Conservation (phyloP, 2,329 filamentous ascomycete genomes). For the Dothiorella sarmentorum region DNA sequence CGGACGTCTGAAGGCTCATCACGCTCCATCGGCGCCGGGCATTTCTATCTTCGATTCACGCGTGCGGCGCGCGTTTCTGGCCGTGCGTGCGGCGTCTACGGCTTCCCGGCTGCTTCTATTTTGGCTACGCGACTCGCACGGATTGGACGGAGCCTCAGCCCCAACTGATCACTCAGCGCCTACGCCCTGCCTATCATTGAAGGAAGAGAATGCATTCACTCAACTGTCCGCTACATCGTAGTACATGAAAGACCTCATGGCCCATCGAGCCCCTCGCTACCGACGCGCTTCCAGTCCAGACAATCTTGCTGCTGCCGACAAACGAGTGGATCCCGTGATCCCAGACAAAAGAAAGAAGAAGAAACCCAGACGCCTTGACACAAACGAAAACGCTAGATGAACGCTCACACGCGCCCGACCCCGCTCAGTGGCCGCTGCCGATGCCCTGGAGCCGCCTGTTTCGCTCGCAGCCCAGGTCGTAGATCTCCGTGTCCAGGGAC, state of each 20-base stretch:
- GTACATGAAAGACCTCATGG: conserved; percentile 25
- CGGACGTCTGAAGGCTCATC: conserved; percentile 9
- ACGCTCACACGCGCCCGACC: conserved; percentile 16
- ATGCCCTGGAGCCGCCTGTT: conserved; percentile 33
- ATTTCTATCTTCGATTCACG: conserved; percentile 10
- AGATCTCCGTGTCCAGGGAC: conserved; percentile 66
- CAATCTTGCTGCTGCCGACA: conserved; percentile 16
- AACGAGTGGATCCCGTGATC: conserved; percentile 33
- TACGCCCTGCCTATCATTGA: conserved; percentile 32
- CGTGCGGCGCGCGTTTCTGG: conserved; percentile 25
- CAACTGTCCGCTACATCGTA: conserved; percentile 25
- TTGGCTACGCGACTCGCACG: conserved; percentile 39
- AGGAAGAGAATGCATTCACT: conserved; percentile 30
- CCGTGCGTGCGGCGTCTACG: conserved; percentile 21
- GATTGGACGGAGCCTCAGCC: conserved; percentile 38
- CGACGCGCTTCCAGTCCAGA: conserved; percentile 28
- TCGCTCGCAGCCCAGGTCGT: conserved; percentile 59
- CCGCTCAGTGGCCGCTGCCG: conserved; percentile 22
- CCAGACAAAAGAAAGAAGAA: conserved; percentile 18
- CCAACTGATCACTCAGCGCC: conserved; percentile 37
- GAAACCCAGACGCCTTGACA: conserved; percentile 17
- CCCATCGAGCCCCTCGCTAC: conserved; percentile 28
- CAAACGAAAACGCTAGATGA: conserved; percentile 17
- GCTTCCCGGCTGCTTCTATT: conserved; percentile 17
- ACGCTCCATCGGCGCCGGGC: conserved; percentile 15